Conservation (phyloP, 805 yeast species). For the Wickerhamiella sorbophila region DNA sequence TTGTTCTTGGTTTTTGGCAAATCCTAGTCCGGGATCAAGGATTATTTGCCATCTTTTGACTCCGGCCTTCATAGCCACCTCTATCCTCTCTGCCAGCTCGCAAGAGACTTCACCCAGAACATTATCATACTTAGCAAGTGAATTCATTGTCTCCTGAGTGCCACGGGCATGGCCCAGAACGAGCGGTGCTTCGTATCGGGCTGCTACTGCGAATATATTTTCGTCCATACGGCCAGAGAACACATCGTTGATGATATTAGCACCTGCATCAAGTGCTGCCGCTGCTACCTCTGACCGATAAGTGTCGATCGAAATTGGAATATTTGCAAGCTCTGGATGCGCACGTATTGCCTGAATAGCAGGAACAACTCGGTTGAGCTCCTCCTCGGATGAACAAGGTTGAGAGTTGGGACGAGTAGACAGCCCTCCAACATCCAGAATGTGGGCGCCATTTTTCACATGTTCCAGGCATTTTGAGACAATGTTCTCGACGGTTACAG, state of each 20-base stretch:
- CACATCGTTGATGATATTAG: constrained; percentile 84
- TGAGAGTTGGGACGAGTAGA: constrained; percentile 79
- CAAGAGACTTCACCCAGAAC: constrained; percentile 44
- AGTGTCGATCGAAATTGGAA: constrained; percentile 74
- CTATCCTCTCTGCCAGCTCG: constrained; percentile 47
- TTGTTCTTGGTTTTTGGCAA: constrained; percentile 70
- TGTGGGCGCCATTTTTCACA: constrained; percentile 48
- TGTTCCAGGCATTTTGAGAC: constrained; percentile 35
- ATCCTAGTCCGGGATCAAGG: constrained; percentile 91
- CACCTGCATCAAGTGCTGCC: constrained; percentile 57
- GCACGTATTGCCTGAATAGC: constrained; percentile 47
- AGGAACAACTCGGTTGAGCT: constrained; percentile 55
- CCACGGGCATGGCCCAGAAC: constrained; percentile 80
- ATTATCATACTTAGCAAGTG: constrained; percentile 37
- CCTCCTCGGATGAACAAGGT: constrained; percentile 51
- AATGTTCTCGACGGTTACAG: constrained; percentile 28
- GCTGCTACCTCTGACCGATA: constrained; percentile 65
- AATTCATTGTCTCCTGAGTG: constrained; percentile 55
- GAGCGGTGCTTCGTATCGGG: constrained; percentile 52
- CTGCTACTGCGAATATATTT: constrained; percentile 53
- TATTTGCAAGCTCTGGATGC: constrained; percentile 24
- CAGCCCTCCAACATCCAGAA: constrained; percentile 88
- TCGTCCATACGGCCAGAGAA: constrained; percentile 65
- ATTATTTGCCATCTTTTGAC: constrained; percentile 82
- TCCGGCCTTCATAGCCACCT: constrained; percentile 45